Conservation (phyloP, 371 early-diverging fungal genomes). For the Smittium mucronatum region DNA sequence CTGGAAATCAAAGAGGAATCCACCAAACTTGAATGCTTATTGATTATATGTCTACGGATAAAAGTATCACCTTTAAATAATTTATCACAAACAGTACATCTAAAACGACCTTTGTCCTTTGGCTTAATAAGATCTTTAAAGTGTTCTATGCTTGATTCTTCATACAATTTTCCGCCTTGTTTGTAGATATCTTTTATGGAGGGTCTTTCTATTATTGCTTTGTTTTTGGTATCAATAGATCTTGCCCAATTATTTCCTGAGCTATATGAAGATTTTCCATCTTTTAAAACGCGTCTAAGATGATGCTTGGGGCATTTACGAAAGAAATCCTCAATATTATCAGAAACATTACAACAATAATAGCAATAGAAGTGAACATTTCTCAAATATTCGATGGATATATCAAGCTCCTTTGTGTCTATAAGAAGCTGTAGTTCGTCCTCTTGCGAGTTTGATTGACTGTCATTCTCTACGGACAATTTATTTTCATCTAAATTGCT, state of each 20-base stretch:
- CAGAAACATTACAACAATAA: slow-evolving; percentile 74
- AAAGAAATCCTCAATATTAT: slow-evolving; percentile 65
- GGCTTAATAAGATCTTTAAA: slow-evolving; percentile 28
- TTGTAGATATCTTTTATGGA: slow-evolving; percentile 44
- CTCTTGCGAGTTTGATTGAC: slow-evolving; percentile 7
- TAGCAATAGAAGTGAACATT: slow-evolving; percentile 89
- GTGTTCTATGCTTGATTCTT: slow-evolving; percentile 41
- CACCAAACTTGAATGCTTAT: slow-evolving; percentile 70
- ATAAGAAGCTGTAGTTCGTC: slow-evolving; percentile 17
- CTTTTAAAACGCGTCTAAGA: slow-evolving; percentile 35
- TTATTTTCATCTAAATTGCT: background rate
- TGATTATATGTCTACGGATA: slow-evolving; percentile 80
- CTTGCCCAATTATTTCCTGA: slow-evolving; percentile 20
- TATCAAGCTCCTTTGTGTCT: slow-evolving; percentile 56
- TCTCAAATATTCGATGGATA: slow-evolving; percentile 70
- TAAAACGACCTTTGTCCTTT: slow-evolving; percentile 54
- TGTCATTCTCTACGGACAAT: background rate
- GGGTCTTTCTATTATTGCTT: slow-evolving; percentile 46
- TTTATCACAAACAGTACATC: slow-evolving; percentile 82
- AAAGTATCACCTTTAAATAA: slow-evolving; percentile 88
- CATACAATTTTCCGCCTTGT: slow-evolving; percentile 57
- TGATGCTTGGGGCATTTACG: slow-evolving; percentile 62
- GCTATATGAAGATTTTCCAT: slow-evolving; percentile 30
- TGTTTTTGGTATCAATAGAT: slow-evolving; percentile 47
- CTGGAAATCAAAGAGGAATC: slow-evolving; percentile 37